Percentiles rank a stretch among this genome's conserved stretches.
phyloP scores from a whole-genome alignment of 2,329 filamentous ascomycete genomes.

The Pseudogymnoascus sp. region DNA sequence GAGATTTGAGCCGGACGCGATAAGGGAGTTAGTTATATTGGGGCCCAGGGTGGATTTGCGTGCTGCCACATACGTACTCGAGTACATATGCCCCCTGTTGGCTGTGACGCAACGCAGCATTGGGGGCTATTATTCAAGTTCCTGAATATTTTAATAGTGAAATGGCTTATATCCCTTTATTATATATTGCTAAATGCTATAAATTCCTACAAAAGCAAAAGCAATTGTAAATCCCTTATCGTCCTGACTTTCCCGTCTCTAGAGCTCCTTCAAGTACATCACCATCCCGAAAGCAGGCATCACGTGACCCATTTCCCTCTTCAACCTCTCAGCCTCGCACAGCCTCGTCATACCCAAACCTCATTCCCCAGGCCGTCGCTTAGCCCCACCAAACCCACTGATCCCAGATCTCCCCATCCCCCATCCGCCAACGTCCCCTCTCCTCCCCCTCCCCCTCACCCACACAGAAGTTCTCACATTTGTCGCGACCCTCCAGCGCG shows the following conservation, averaged over 20 bases:
- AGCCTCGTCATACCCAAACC: background rate
- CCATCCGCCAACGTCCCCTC: background rate
- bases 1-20: background rate
- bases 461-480: too few species aligned
- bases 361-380: background rate
- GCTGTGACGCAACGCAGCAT: background rate
- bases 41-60: background rate
- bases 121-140: background rate
- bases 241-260: background rate
- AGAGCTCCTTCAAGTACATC: background rate
- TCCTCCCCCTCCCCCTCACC: constrained; percentile 11
- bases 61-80: constrained; percentile 2
- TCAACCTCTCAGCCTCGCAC: background rate
- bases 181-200: background rate
- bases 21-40: constrained; percentile 8
- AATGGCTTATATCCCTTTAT: background rate
- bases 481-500: too few species aligned
- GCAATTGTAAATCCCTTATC: background rate
- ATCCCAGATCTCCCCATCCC: constrained; percentile 9
- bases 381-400: constrained; percentile 8
- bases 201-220: background rate
- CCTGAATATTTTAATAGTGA: background rate
- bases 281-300: background rate
- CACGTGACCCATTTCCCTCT: background rate
- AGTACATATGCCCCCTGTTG: background rate